Evolutionary conservation across 805 yeast genomes (phyloP).

Genomic region (Saturnispora sanitii): DNA sequence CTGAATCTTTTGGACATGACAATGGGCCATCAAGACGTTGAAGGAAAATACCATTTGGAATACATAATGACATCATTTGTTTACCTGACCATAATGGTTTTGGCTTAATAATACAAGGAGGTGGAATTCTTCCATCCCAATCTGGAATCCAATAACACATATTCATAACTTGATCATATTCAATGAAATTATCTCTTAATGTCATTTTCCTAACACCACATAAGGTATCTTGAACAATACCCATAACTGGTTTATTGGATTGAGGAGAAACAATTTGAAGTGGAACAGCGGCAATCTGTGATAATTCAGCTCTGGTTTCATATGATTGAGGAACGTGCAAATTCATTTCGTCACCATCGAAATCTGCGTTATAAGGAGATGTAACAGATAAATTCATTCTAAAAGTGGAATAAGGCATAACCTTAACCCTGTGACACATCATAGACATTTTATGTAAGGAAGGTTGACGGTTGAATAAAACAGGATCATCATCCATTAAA

Average conservation of each 20-base stretch:
- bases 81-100: conserved; percentile 97
- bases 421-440: conserved; percentile 99
- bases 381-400: conserved; percentile 94
- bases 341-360: conserved; percentile 99
- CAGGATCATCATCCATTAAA: conserved; percentile 95
- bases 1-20: conserved; percentile 82
- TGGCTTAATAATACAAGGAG: conserved; percentile 89
- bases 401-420: conserved; percentile 97
- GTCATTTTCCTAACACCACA: conserved; percentile 98
- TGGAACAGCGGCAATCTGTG: conserved; percentile 94
- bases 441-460: conserved; percentile 98
- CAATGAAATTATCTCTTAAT: conserved; percentile 77
- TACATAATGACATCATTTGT: conserved; percentile 83
- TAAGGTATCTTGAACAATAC: conserved; percentile 97
- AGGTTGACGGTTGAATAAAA: conserved; percentile 97
- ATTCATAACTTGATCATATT: conserved; percentile 91
- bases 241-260: conserved; percentile 98
- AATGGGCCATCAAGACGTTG: conserved; percentile 90
- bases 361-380: conserved; percentile 99
- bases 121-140: conserved; percentile 98
- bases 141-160: conserved; percentile 95
- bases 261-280: conserved; percentile 97
- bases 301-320: conserved; percentile 94
- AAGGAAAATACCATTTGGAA: conserved; percentile 91
- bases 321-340: conserved; percentile 98